Evolutionary conservation across 106 monocot genomes (phyloP).

Genomic region (Platanthera zijinensis): DNA sequence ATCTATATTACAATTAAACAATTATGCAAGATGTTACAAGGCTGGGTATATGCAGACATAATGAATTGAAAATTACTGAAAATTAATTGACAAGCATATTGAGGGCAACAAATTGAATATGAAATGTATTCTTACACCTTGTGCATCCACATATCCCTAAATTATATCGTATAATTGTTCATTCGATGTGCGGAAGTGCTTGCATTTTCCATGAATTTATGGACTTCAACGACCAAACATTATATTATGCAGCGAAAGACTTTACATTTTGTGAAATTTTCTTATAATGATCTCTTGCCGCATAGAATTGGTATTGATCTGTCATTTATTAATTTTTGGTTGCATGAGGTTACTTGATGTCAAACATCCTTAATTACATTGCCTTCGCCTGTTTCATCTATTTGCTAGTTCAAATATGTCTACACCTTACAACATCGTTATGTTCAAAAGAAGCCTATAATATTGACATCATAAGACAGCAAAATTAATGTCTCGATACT

Average conservation of each 20-base stretch:
- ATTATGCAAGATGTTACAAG: no score
- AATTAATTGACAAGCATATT: no score
- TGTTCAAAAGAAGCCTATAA: no score
- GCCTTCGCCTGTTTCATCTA: neutral
- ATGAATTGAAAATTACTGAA: no score
- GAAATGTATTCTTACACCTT: neutral
- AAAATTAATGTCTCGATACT: neutral
- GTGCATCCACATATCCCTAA: neutral
- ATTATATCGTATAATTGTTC: neutral
- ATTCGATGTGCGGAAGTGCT: neutral
- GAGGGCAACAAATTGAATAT: no score
- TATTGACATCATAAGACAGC: no score
- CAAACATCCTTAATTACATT: neutral
- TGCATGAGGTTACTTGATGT: neutral
- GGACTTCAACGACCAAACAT: neutral
- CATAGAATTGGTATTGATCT: neutral
- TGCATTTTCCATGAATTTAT: no score
- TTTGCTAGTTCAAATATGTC: no score
- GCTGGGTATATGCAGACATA: no score
- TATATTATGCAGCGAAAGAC: neutral
- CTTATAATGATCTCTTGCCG: neutral
- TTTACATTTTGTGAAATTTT: neutral
- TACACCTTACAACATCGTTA: no score
- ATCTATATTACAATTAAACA: no score
- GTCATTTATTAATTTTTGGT: neutral